Evolutionary conservation across 2,329 filamentous ascomycete genomes (phyloP), one percentile per base, ranked within the genome.

Genomic region (Dactylellina cionopaga): DNA sequence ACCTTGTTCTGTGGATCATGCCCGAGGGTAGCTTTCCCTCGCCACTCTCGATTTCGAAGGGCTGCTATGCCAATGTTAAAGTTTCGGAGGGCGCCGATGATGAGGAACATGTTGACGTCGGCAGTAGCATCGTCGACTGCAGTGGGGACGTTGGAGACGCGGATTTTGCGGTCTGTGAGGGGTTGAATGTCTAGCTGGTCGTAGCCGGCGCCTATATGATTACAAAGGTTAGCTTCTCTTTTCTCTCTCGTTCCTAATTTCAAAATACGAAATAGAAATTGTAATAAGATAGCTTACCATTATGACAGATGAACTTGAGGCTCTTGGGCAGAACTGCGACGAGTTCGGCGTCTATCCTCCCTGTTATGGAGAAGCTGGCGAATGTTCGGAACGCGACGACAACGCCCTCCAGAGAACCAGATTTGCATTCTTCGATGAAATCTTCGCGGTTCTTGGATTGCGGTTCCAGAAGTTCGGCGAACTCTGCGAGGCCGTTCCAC

Each of bases 111-210:
- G 77, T 86, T 90, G 5, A 88, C 85, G 80, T 96, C 92, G 63
- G 92, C 92, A 0, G 92, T 96, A 35, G 91, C 87, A 79, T 95
- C 90, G 79, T 95, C 89, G 43, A 92, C 90, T 25, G 90, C 89
- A 0, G 86, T 88, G n/a, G 91, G 92, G 0, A 90, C 89, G 80
- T 96, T 95, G 75, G 90, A 92, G 31, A 96, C 90, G 41, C 83
- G 84, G 75, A 96, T 85, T 22, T 83, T 83, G 58, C 87, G 87
- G 0, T 83, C 82, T 7, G 87, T 89, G 82, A 91, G 94, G 37
- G 90, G 89, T 47, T 85, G 79, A 6, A 93, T 83, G 79, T 93
- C 89, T 74, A 96, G 84, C 79, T 92, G 89, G 80, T 96, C 92
- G 81, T 96, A 96, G 35, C 92, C 92, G 63, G 92, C 91, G 73